These are phyloP conservation scores for Trichosanthes truncata DNA, from an alignment of 306 rosid species.

Conservation along the genomic window DNA sequence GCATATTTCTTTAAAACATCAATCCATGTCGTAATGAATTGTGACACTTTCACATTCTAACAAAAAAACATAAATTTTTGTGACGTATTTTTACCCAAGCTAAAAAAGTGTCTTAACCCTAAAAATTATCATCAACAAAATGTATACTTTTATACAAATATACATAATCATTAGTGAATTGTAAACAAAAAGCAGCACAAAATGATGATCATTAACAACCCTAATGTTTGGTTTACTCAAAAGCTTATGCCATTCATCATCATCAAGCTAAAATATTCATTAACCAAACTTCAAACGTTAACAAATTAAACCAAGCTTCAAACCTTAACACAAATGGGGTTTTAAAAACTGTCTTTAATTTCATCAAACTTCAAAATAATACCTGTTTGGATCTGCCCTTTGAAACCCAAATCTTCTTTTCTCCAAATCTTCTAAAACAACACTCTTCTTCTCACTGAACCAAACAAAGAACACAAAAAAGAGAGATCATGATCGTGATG, in stretches of 20 bases:
- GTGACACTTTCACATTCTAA: neutral
- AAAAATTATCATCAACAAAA: neutral
- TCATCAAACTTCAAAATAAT: neutral
- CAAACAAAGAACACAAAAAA: neutral
- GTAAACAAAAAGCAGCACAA: neutral
- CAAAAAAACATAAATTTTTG: neutral
- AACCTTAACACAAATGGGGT: too few relatives aligned
- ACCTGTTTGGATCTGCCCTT: neutral
- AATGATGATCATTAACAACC: neutral
- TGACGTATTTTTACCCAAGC: neutral
- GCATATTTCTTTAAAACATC: neutral
- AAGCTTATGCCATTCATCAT: neutral
- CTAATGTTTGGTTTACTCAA: conserved; percentile 4
- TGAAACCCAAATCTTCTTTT: neutral
- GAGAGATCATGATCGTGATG: conserved; percentile 48
- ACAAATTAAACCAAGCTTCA: neutral
- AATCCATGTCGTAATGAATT: neutral
- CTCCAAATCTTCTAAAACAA: neutral
- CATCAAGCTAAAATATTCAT: neutral
- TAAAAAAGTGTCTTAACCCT: neutral
- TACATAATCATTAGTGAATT: neutral
- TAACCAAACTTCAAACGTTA: neutral
- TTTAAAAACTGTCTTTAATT: neutral
- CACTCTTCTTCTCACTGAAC: neutral
- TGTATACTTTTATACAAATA: neutral